phyloP scores from a whole-genome alignment of 2,329 filamentous ascomycete genomes.

The Aspergillus jensenii region DNA sequence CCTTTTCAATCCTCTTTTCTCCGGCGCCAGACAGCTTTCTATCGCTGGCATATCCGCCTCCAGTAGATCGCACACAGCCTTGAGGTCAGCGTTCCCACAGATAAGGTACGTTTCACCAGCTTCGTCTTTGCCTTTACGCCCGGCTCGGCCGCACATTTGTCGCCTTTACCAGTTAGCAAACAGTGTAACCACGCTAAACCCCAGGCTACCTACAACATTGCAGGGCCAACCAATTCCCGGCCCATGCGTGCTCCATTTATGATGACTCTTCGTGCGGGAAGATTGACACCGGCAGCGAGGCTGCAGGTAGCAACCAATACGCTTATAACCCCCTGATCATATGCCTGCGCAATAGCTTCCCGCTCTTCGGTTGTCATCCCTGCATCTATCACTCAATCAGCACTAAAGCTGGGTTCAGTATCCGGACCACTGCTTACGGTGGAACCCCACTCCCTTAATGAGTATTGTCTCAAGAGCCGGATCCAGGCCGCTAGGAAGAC shows the following conservation, averaged over 20 bases:
- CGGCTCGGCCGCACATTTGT: conserved; percentile 77
- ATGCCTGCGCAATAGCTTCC: conserved; percentile 68
- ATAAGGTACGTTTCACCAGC: conserved; percentile 76
- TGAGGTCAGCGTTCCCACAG: conserved; percentile 67
- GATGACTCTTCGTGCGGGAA: conserved; percentile 71
- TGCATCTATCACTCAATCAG: conserved; percentile 38
- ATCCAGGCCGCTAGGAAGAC: conserved; percentile 66
- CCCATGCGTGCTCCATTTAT: conserved; percentile 75
- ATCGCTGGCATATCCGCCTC: conserved; percentile 70
- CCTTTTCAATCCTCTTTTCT: conserved; percentile 68
- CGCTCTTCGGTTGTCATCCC: conserved; percentile 71
- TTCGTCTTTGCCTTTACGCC: conserved; percentile 75
- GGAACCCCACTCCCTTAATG: conserved; percentile 69
- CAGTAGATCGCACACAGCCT: conserved; percentile 68
- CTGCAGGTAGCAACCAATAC: conserved; percentile 76
- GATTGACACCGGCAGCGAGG: conserved; percentile 78
- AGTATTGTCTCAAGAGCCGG: conserved; percentile 64
- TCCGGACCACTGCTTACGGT: conserved; percentile 54
- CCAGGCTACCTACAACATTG: conserved; percentile 59
- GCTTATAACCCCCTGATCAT: conserved; percentile 66
- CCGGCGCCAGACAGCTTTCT: conserved; percentile 66
- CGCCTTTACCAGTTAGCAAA: conserved; percentile 45
- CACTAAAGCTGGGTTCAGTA: neutral
- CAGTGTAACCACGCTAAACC: neutral
- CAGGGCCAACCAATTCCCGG: conserved; percentile 71